Conservation (phyloP, 495 filamentous ascomycete genomes). For the Talaromyces thailandensis region DNA sequence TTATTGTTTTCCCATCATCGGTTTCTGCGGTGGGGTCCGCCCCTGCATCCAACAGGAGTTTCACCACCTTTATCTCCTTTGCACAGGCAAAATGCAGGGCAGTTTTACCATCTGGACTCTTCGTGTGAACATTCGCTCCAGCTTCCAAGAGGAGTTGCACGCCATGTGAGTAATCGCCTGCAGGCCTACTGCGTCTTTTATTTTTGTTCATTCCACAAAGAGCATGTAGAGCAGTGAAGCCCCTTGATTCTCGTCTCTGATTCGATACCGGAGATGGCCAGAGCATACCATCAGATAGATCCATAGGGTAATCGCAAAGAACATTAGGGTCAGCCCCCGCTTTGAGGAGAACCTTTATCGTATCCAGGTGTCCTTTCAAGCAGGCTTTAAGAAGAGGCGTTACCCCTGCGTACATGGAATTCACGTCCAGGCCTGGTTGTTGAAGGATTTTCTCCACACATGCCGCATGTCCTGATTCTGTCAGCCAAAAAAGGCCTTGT, state of each 20-base stretch:
- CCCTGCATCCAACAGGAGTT: conserved; percentile 10
- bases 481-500: conserved; percentile 10
- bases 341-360: conserved; percentile 10
- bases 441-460: conserved; percentile 12
- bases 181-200: neutral
- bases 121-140: conserved; percentile 12
- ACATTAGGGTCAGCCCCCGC: conserved; percentile 17
- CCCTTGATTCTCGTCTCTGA: conserved; percentile 5
- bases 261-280: neutral
- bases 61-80: conserved; percentile 5
- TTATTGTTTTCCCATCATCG: conserved; percentile 8
- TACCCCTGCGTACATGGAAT: conserved; percentile 7
- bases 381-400: conserved; percentile 14
- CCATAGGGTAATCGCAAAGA: neutral
- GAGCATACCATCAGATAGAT: neutral
- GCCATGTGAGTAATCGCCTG: neutral
- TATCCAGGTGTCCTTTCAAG: conserved; percentile 3
- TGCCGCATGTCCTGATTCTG: conserved; percentile 7
- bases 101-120: conserved; percentile 6
- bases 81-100: conserved; percentile 11
- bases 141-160: conserved; percentile 10
- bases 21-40: conserved; percentile 9
- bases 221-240: conserved; percentile 14
- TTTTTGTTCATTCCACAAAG: neutral
- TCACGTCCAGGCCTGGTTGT: conserved; percentile 7